phyloP scores from a whole-genome alignment of 2,329 filamentous ascomycete genomes.

The Zymoseptoria brevis region DNA sequence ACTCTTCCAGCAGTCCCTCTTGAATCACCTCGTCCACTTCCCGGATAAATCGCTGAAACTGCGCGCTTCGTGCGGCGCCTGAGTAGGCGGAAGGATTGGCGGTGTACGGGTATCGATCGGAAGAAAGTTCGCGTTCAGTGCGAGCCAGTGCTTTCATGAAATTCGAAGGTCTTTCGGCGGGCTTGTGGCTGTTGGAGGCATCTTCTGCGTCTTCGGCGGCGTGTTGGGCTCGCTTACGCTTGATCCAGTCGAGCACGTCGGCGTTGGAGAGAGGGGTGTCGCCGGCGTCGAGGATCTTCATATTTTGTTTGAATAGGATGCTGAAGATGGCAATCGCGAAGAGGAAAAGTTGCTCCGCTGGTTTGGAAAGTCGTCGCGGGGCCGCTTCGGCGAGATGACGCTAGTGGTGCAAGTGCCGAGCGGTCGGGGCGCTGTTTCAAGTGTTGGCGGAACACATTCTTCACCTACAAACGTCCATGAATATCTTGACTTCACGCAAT shows the following conservation, averaged over 20 bases:
- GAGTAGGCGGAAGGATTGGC: slow-evolving; percentile 24
- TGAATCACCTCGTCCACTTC: slow-evolving; percentile 21
- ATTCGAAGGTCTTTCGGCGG: slow-evolving; percentile 22
- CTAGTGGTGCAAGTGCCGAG: not conserved
- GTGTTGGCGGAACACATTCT: not conserved
- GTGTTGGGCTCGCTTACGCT: slow-evolving; percentile 26
- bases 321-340: not conserved
- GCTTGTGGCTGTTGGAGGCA: slow-evolving; percentile 16
- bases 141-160: slow-evolving; percentile 25
- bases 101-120: slow-evolving; percentile 24
- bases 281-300: slow-evolving; percentile 31
- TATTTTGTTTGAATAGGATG: slow-evolving; percentile 5
- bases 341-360: not conserved
- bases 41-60: slow-evolving; percentile 19
- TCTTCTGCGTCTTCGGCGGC: slow-evolving; percentile 25
- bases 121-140: slow-evolving; percentile 25
- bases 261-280: slow-evolving; percentile 29
- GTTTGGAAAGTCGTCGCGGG: not conserved
- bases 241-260: slow-evolving; percentile 29
- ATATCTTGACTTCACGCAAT: no score
- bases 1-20: slow-evolving; percentile 21
- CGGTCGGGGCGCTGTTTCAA: not conserved
- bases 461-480: not conserved
- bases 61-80: slow-evolving; percentile 14
- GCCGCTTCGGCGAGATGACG: not conserved